Percentiles rank a stretch among this genome's conserved stretches.
phyloP scores from a whole-genome alignment of 495 filamentous ascomycete genomes.

The Aspergillus ellipticus region DNA sequence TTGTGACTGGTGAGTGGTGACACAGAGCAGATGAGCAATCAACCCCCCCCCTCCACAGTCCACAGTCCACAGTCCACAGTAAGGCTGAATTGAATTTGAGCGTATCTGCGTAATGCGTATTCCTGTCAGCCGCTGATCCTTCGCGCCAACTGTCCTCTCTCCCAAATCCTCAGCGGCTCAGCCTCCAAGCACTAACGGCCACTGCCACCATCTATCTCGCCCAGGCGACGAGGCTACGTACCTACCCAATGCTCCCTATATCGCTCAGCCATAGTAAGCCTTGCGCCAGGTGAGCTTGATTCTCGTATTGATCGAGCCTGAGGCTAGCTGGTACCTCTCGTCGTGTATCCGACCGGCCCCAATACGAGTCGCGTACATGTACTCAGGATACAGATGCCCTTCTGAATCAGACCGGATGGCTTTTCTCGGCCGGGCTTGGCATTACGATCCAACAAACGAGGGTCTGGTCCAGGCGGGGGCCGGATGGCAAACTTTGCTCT shows the following conservation, averaged over 20 bases:
- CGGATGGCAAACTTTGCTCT: neutral
- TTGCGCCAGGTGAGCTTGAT: neutral
- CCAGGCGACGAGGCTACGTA: neutral
- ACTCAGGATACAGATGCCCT: neutral
- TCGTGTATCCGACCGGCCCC: neutral
- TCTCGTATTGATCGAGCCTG: neutral
- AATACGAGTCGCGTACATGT: neutral
- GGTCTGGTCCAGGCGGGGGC: neutral
- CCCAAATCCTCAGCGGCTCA: no score
- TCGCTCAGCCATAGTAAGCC: neutral
- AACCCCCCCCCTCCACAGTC: no score
- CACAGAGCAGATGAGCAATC: neutral
- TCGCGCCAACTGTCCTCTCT: no score
- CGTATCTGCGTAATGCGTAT: no score
- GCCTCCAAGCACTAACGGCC: no score
- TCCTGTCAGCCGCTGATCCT: no score
- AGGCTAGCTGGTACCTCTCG: neutral
- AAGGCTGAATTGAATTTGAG: slow-evolving; percentile 4
- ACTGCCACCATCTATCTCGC: no score
- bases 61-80: no score
- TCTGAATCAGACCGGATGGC: neutral
- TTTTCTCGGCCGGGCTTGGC: slow-evolving; percentile 1
- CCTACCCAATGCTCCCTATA: neutral
- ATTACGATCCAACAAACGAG: neutral
- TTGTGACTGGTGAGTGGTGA: neutral